These are phyloP conservation scores for Melaleuca quinquenervia DNA, from an alignment of 345 rosid species.

Conservation along the genomic window DNA sequence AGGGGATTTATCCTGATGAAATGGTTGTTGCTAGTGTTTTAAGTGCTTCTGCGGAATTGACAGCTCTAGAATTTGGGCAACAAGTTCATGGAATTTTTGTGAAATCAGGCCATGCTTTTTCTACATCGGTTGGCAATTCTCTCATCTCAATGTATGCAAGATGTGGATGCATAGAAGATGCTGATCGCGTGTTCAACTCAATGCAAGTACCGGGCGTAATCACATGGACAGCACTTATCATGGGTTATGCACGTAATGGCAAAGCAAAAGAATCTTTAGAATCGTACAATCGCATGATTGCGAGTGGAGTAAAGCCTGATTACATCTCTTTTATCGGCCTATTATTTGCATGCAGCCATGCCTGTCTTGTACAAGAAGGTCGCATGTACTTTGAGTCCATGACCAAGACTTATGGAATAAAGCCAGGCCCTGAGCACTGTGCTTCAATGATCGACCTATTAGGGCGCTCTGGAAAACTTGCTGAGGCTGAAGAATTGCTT, in stretches of 20 bases:
- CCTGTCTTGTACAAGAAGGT: slow-evolving; percentile 54
- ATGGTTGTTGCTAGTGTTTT: slow-evolving; percentile 52
- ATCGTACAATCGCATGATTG: slow-evolving; percentile 55
- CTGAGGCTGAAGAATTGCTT: slow-evolving; percentile 48
- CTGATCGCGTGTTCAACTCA: slow-evolving; percentile 40
- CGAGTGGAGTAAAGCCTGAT: slow-evolving; percentile 54
- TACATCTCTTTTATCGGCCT: slow-evolving; percentile 72
- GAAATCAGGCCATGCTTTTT: slow-evolving; percentile 48
- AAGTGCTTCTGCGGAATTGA: slow-evolving; percentile 68
- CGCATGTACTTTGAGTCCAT: slow-evolving; percentile 51
- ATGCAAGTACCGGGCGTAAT: slow-evolving; percentile 54
- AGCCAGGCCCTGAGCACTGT: slow-evolving; percentile 75
- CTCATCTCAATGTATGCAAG: slow-evolving; percentile 79
- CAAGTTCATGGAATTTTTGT: slow-evolving; percentile 61
- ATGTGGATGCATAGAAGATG: slow-evolving; percentile 66
- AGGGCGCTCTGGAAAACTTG: slow-evolving; percentile 73
- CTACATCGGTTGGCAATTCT: slow-evolving; percentile 61
- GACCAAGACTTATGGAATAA: slow-evolving; percentile 46
- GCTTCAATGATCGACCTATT: slow-evolving; percentile 91
- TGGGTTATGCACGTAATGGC: slow-evolving; percentile 86
- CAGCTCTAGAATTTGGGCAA: slow-evolving; percentile 64
- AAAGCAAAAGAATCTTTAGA: slow-evolving; percentile 57
- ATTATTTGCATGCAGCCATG: slow-evolving; percentile 90
- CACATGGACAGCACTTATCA: slow-evolving; percentile 82
- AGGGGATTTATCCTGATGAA: slow-evolving; percentile 49